Evolutionary conservation across 1,284 basidiomycete species (phyloP), one percentile per base, ranked within the genome.

Genomic region (Pseudozyma hubeiensis): DNA sequence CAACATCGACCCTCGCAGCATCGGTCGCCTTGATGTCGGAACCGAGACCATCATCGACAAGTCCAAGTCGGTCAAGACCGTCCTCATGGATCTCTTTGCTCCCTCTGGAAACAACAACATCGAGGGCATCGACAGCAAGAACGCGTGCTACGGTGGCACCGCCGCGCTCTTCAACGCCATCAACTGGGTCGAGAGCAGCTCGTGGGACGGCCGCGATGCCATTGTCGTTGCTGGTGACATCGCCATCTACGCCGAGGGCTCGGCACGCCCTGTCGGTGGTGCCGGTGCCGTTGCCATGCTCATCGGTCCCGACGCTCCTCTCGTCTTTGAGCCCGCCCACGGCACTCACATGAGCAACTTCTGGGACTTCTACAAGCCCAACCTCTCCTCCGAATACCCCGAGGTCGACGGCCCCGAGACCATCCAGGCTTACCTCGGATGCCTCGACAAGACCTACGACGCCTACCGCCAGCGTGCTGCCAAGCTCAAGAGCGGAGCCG

Each of bases 31-130:
- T 66, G 96, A 99, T 78, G 94, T 99, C 77, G 96, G 96, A 64
- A 99, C 97, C 34, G 97, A 99, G 87, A 98, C 97, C 55, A 93
- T 99, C 87, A 97, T 99, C 81, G 96, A 99, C 90, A 99, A 99
- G 88, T 96, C 94, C 70, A 99, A 99, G 87, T 93, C 96, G 31
- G 94, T 95, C 86, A 99, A 99, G 88, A 98, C 97, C 5, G 91
- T 94, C 63, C 90, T 99, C 72, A 99, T 99, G 96, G 93, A 97
- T 86, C 91, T 99, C 79, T 99, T 99, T 84, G 90, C 91, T 47
- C 89, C 89, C 60, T 89, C 91, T 39, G 96, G 94, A 74, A 99
- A 99, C 90, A 90, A 90, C 81, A 96, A 99, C 85, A 94, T 99
- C 72, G 96, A 99, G 87, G 96, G 96, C 79, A 92, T 99, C 84